Evolutionary conservation across 1,284 basidiomycete species (phyloP).

Genomic region (Xerocomus amazonicus): DNA sequence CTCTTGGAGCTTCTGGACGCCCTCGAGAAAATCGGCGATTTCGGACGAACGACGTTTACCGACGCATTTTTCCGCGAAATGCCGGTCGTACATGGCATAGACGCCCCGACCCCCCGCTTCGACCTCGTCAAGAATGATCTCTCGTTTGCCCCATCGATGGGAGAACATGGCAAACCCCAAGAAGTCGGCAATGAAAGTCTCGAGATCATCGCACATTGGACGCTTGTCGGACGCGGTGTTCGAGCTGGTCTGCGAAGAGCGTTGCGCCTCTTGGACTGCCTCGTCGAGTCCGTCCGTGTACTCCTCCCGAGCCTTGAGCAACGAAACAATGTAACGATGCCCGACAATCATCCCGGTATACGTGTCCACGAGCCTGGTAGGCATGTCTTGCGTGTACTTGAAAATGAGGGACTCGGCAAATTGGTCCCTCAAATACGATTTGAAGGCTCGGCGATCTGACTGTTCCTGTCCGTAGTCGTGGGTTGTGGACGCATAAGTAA

Average conservation of each 20-base stretch:
- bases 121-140: constrained; percentile 15
- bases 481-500: neutral
- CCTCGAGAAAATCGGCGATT: neutral
- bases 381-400: constrained; percentile 21
- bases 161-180: constrained; percentile 26
- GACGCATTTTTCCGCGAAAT: neutral
- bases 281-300: constrained; percentile 11
- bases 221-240: constrained; percentile 3
- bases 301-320: constrained; percentile 14
- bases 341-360: constrained; percentile 25
- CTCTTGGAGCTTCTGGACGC: constrained; percentile 21
- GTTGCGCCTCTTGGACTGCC: constrained; percentile 10
- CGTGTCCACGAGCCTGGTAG: constrained; percentile 23
- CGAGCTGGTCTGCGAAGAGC: neutral
- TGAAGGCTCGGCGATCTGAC: constrained; percentile 6
- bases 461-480: neutral
- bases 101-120: constrained; percentile 9
- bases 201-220: constrained; percentile 6
- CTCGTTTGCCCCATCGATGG: constrained; percentile 19
- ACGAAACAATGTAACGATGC: constrained; percentile 11
- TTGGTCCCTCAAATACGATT: neutral
- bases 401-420: constrained; percentile 15
- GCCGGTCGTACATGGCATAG: constrained; percentile 8
- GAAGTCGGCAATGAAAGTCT: constrained; percentile 17
- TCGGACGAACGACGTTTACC: neutral